Evolutionary conservation across 2,329 filamentous ascomycete genomes (phyloP).

Genomic region (Trichoderma semiorbis): DNA sequence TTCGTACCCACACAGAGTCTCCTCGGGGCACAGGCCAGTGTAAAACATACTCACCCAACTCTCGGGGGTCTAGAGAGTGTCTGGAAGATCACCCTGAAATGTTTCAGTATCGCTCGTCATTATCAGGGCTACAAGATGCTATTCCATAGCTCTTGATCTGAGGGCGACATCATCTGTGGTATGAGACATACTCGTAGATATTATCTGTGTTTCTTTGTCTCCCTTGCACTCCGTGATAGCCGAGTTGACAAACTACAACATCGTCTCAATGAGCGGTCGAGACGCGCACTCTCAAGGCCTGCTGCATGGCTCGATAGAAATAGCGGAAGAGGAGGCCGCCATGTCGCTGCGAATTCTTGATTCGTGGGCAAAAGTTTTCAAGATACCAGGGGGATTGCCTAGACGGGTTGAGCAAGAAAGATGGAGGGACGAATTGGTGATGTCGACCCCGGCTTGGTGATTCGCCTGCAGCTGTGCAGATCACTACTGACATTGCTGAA

Average conservation of each 20-base stretch:
- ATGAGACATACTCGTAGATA: not conserved
- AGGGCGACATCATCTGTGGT: not conserved
- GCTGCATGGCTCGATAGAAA: not conserved
- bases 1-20: not conserved
- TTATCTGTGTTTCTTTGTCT: too few species aligned
- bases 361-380: conserved; percentile 5
- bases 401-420: not conserved
- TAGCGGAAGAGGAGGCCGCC: not conserved
- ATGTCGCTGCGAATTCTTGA: conserved; percentile 16
- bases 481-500: conserved; percentile 2
- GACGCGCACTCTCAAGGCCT: not conserved
- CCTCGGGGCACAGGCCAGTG: not conserved
- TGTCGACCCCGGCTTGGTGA: conserved; percentile 7
- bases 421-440: conserved; percentile 7
- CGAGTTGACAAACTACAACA: not conserved
- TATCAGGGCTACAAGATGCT: not conserved
- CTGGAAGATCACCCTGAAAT: not conserved
- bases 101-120: not conserved
- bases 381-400: not conserved
- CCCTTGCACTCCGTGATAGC: not conserved
- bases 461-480: conserved; percentile 11
- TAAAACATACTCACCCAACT: not conserved
- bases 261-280: not conserved
- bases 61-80: not conserved
- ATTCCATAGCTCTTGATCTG: not conserved